Evolutionary conservation across 257 asterid genomes (phyloP), one percentile per base, ranked within the genome.

Genomic region (Nicotiana undulata): DNA sequence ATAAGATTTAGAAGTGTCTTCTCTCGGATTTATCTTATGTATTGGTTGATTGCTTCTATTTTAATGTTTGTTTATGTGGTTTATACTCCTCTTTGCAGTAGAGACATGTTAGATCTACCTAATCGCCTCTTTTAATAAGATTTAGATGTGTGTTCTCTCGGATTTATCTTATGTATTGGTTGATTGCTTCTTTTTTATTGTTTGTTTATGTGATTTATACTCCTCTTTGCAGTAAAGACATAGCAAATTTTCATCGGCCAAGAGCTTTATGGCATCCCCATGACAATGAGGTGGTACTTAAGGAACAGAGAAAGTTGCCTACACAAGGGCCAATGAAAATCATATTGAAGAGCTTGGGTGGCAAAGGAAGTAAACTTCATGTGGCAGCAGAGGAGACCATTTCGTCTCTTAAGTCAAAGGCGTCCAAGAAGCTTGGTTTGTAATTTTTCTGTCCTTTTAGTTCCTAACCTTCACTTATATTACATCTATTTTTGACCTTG

Each of bases 191-290:
- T 2, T 51, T 74, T 72, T 74, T 26, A 26, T 55, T 55, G 79
- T 84, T 83, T 63, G 82, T 85, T 64, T 67, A 84, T 82, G 83
- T 80, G 76, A 76, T 83, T 81, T 40, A 34, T 28, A 40, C 49
- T 58, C 61, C 81, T 72, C 81, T 84, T 85, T 90, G 89, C 98
- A 96, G 99, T 88, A 96, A 96, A 89, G 99, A 96, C 84, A 79
- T 94, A 76, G 97, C 99, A 64, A 94, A 92, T 90, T 96, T 96
- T 87, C 99, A 96, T 87, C 99, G 98, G 81, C 98, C 99, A 68
- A 96, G 89, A 86, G 97, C 97, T 76, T 83, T 89, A 64, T 96
- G 99, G 98, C 90, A 96, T 89, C 99, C 99, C 87, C 99, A 94
- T 89, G 95, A 96, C 86, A 94, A 91, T 87, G 99, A 94, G 89